Evolutionary conservation across 208 protist genomes (phyloP).

Genomic region (Crithidia brevicula): DNA sequence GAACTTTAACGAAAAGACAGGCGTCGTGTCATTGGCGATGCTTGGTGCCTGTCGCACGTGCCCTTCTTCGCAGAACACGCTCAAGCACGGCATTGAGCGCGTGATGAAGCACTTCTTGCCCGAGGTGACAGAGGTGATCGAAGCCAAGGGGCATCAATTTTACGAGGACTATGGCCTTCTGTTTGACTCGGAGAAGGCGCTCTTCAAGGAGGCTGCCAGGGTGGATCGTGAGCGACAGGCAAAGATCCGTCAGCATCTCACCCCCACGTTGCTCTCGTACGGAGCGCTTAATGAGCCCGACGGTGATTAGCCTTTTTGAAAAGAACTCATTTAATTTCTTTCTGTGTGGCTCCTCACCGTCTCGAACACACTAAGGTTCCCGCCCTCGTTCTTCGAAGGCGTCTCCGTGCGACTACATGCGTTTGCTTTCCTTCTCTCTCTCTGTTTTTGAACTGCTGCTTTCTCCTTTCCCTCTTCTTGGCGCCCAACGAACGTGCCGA

Average conservation of each 20-base stretch:
- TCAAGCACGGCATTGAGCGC: slow-evolving; percentile 92
- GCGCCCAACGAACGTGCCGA: background rate
- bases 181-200: slow-evolving; percentile 79
- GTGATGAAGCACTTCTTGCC: slow-evolving; percentile 94
- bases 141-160: slow-evolving; percentile 76
- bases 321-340: background rate
- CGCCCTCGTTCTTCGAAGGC: background rate
- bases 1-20: slow-evolving; percentile 85
- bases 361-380: background rate
- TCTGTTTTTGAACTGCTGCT: background rate
- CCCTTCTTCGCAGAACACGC: slow-evolving; percentile 88
- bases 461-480: background rate
- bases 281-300: slow-evolving; percentile 85
- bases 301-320: slow-evolving; percentile 43
- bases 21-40: slow-evolving; percentile 91
- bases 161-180: slow-evolving; percentile 85
- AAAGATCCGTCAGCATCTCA: slow-evolving; percentile 52
- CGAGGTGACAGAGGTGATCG: slow-evolving; percentile 83
- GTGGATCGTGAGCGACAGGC: slow-evolving; percentile 58
- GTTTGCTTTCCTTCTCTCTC: background rate
- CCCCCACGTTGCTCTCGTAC: slow-evolving; percentile 69
- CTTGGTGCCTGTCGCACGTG: slow-evolving; percentile 92
- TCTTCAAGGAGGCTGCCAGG: slow-evolving; percentile 74
- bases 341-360: background rate
- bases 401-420: no score